phyloP scores from a whole-genome alignment of 345 rosid species.

The Pistacia integerrima region DNA sequence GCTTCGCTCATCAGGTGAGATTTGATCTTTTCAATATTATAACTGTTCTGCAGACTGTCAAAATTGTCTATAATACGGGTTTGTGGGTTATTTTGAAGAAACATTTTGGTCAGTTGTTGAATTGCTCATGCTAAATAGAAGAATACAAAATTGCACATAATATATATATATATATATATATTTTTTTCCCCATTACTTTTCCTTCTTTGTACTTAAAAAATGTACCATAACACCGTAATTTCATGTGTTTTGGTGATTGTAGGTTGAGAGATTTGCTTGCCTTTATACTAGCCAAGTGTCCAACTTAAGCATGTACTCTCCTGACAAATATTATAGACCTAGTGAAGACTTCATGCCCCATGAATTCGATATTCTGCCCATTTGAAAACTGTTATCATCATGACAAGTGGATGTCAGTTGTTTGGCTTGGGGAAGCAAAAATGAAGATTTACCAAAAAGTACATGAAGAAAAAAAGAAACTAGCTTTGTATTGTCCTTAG shows the following conservation, averaged over 20 bases:
- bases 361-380: constrained; percentile 73
- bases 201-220: no score
- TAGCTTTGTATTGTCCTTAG: no score
- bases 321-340: constrained; percentile 90
- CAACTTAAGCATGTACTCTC: constrained; percentile 85
- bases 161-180: no score
- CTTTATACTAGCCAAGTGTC: constrained; percentile 93
- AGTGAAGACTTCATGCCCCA: constrained; percentile 97
- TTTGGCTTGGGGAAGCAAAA: not conserved
- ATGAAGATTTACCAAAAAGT: no score
- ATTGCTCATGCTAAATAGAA: no score
- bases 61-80: not conserved
- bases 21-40: not conserved
- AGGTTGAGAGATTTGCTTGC: constrained; percentile 99
- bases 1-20: constrained; percentile 95
- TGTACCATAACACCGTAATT: not conserved
- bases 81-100: not conserved
- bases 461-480: no score
- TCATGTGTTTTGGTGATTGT: constrained; percentile 8
- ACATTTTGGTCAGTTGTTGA: not conserved
- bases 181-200: no score
- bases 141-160: no score
- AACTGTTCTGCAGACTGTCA: not conserved
- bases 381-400: constrained; percentile 28
- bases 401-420: not conserved